Evolutionary conservation across 345 rosid genomes (phyloP), one percentile per base, ranked within the genome.

Genomic region (Eucalyptus viminalis): DNA sequence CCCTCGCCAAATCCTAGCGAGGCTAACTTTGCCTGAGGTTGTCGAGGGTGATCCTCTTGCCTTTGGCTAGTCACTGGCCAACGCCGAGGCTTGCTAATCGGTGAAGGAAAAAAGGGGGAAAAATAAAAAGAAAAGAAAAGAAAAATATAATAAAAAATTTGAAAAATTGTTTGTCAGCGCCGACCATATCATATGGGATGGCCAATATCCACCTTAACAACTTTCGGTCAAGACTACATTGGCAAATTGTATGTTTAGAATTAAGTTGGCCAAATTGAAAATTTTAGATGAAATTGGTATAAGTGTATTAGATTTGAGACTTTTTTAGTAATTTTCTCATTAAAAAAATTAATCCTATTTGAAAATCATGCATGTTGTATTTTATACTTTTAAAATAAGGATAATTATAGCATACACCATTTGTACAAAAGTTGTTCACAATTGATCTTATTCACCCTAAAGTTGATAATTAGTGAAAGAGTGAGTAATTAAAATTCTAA

Each of bases 61-160:
- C 58, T 53, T 53, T 19, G 58, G 58, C 58, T 2, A 2, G 58
- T 53, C 0, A 2, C 2, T 8, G 5, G 58, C 58, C 58, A 53
- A 19, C 24, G 1, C 2, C 2, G 0, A 53, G 22, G 10, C 24
- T 21, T 8, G 24, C 9, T 53, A 53, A 53, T 53, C 2, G 5
- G 24, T 53, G 58, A 24, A 53, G 58, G 24, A 53, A 53, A 19
- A 53, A 53, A 53, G 2, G 24, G 58, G 10, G 8, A 53, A 53
- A 53, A 53, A 53, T 53, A 19, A 2, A 19, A 53, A 53, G 24
- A 21, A 53, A 53, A 53, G 9, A 24, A 53, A 53, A 53, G 58
- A 2, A 24, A 56, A 56, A 56, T 56, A 56, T 4, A 24, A 56
- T 24, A 9, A 56, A 56, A 56, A 56, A 24, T 4, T 22, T 9